phyloP scores from a whole-genome alignment of 257 asterid genomes.

The Nicotiana undulata region DNA sequence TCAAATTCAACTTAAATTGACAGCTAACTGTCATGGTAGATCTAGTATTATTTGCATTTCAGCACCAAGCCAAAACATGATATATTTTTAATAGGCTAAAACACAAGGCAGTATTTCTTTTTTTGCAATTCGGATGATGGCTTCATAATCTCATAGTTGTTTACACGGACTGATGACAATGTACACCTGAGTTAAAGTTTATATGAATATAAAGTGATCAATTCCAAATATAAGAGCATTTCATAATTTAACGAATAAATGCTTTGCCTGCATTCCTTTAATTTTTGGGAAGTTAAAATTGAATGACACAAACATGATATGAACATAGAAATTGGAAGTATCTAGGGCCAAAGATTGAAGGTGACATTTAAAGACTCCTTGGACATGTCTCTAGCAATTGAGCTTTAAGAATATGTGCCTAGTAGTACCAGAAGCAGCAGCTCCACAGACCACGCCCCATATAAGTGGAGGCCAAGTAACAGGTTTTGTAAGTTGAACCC shows the following conservation, averaged over 20 bases:
- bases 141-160: not conserved
- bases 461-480: conserved; percentile 98
- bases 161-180: not conserved
- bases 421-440: conserved; percentile 88
- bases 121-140: not conserved
- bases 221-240: not conserved
- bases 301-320: not conserved
- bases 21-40: not conserved
- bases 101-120: not conserved
- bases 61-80: not conserved
- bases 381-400: not conserved
- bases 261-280: not conserved
- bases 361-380: not conserved
- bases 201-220: not conserved
- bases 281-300: not conserved
- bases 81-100: not conserved
- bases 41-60: not conserved
- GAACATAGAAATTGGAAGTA: not conserved
- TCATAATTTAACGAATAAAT: not conserved
- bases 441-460: conserved; percentile 99
- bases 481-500: conserved; percentile 89
- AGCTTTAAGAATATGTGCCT: not conserved
- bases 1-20: not conserved
- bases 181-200: not conserved
- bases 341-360: not conserved